Percentiles rank a stretch among this genome's conserved stretches.
phyloP scores from a whole-genome alignment of 2,329 filamentous ascomycete species.

The Talaromyces sp. region DNA sequence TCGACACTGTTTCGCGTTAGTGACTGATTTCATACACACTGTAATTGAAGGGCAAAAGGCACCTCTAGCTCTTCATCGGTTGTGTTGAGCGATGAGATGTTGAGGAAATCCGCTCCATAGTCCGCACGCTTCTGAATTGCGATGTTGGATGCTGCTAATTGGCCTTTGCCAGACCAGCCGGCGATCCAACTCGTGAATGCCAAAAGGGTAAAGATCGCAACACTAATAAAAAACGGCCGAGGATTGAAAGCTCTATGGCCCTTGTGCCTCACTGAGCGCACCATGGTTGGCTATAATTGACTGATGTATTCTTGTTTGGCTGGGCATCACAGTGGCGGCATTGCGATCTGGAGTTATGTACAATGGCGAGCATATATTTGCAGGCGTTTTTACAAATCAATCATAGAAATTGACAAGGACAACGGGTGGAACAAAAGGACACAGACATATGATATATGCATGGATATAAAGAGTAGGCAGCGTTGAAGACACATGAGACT shows the following conservation, averaged over 20 bases:
- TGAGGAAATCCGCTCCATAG: neutral
- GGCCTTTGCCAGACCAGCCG: neutral
- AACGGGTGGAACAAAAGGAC: neutral
- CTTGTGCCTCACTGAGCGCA: conserved; percentile 14
- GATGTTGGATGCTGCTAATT: neutral
- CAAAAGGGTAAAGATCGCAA: conserved; percentile 34
- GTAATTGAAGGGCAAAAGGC: neutral
- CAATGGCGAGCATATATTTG: neutral
- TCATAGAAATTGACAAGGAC: neutral
- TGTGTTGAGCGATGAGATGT: neutral
- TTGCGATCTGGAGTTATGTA: conserved; percentile 15
- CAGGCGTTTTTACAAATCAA: neutral
- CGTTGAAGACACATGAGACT: neutral
- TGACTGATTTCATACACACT: neutral
- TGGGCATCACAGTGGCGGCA: conserved; percentile 28
- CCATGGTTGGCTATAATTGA: conserved; percentile 16
- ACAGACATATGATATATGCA: neutral
- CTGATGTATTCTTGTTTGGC: conserved; percentile 18
- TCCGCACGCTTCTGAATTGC: conserved; percentile 4
- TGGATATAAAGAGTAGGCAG: neutral
- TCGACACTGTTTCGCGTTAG: conserved; percentile 56
- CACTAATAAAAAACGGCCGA: conserved; percentile 43
- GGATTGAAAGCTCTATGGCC: conserved; percentile 33
- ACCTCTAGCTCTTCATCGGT: conserved; percentile 9
- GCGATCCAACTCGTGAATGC: conserved; percentile 25